phyloP scores from a whole-genome alignment of 2,329 filamentous ascomycete genomes.

The Zymoseptoria ardabiliae region DNA sequence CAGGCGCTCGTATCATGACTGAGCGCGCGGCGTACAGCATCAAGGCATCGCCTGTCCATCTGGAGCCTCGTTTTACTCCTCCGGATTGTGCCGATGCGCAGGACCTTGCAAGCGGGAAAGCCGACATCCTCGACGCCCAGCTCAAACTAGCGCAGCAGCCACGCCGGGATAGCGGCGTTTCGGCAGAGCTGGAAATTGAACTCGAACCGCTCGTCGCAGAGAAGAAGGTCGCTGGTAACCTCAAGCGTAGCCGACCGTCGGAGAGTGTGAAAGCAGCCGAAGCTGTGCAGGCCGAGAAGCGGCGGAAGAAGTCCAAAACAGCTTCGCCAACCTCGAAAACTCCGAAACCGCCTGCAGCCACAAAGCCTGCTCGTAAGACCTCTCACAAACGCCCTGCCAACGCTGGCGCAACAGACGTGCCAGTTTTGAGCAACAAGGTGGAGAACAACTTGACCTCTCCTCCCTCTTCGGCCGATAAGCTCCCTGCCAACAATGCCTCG shows the following conservation, averaged over 20 bases:
- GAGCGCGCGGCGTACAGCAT: background rate
- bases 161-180: slow-evolving; percentile 14
- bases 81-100: slow-evolving; percentile 16
- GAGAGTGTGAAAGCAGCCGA: background rate
- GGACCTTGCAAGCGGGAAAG: slow-evolving; percentile 12
- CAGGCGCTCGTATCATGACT: background rate
- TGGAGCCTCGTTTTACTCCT: slow-evolving; percentile 15
- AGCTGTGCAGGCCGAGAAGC: background rate
- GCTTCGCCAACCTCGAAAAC: background rate
- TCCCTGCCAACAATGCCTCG: background rate
- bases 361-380: background rate
- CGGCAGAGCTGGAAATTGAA: background rate
- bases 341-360: background rate
- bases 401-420: background rate
- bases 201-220: background rate
- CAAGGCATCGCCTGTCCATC: background rate
- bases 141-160: slow-evolving; percentile 10
- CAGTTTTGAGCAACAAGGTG: background rate
- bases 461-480: background rate
- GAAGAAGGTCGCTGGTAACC: background rate
- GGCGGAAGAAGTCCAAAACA: background rate
- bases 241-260: background rate
- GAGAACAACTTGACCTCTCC: background rate
- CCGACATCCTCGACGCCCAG: slow-evolving; percentile 8
- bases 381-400: background rate